Percentiles rank a stretch among this genome's conserved stretches.
Conservation (phyloP, 2,329 filamentous ascomycete species). For the Talaromyces marneffei region DNA sequence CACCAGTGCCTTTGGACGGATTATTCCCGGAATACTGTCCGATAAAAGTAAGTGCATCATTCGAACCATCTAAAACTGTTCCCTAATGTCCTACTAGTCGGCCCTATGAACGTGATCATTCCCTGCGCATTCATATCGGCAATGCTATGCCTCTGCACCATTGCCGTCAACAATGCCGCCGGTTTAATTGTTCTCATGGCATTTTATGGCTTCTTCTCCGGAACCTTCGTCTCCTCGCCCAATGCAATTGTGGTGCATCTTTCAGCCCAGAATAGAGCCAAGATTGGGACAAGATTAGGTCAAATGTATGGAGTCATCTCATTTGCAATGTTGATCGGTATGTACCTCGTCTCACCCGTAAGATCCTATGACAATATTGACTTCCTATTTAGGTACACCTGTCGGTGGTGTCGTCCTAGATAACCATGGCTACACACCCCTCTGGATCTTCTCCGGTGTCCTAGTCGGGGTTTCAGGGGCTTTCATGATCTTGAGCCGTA, state of each 20-base stretch:
- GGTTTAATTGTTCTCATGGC: not conserved
- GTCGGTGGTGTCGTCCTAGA: conserved; percentile 11
- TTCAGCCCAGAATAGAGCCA: not conserved
- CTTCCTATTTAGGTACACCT: conserved; percentile 4
- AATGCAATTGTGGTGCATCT: not conserved
- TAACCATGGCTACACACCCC: conserved; percentile 3
- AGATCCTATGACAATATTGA: not conserved
- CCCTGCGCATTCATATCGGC: conserved; percentile 1
- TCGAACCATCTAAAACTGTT: not conserved
- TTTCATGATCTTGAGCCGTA: not conserved
- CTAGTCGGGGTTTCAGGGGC: not conserved
- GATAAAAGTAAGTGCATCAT: conserved; percentile 19
- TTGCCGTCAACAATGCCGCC: not conserved
- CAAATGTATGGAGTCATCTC: conserved; percentile 7
- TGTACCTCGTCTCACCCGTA: not conserved
- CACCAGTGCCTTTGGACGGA: conserved; percentile 30
- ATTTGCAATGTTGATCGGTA: conserved; percentile 12
- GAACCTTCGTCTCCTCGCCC: not conserved
- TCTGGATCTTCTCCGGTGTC: conserved; percentile 9
- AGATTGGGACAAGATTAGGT: conserved; percentile 9
- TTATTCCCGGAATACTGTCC: conserved; percentile 29
- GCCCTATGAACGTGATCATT: conserved; percentile 8
- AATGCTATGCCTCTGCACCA: not conserved
- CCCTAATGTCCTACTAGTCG: not conserved
- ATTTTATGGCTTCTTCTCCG: conserved; percentile 5